Base-by-base conservation (phyloP, 108 stramenopile genomes). In the Fragilaria radians region DNA sequence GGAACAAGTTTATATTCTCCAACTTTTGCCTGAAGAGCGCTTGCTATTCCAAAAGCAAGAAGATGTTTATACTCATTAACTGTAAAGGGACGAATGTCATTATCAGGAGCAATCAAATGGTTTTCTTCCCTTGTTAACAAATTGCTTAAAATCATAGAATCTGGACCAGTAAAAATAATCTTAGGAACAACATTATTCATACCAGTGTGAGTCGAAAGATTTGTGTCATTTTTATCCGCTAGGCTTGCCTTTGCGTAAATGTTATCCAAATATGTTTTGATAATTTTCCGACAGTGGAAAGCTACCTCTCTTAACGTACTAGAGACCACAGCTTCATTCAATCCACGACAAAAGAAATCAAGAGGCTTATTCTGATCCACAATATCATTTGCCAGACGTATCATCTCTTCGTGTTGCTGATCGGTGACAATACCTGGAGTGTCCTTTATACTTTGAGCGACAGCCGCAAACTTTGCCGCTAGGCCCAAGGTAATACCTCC, bases 401-500 rank as follows among this genome's bases (percentile, higher is more conserved):
- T 34, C n/a, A 76, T 59, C 11, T 61, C 55, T 2, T 70, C 59
- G 29, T 27, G 65, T 9, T 57, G 51, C 23, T 88, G 71, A 0
- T 19, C 4, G 14, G 86, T 86, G n/a, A 92, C 60, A 0, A 68
- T 67, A 19, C 72, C 83, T 0, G 80, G 76, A 47, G 66, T 61
- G 1, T 77, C 74, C 1, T 62, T 48, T 70, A 91, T 34, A 9
- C 66, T 52, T 2, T 65, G 59, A 32, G 80, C 68, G 4, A 5
- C 21, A 28, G 27, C 3, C 30, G 67, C 33, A 0, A 72, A 42
- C 32, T 73, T 78, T 2, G 69, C 57, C 24, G 36, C 30, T 24
- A 80, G 25, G 5, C 90, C 90, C 0, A 82, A 80, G 0, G 68
- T 60, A 55, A 91, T 91, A 2, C 87, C 87, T 5, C 86, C 86